Base-by-base conservation (phyloP, 2,329 filamentous ascomycete genomes). In the Colletotrichum liaoningense region DNA sequence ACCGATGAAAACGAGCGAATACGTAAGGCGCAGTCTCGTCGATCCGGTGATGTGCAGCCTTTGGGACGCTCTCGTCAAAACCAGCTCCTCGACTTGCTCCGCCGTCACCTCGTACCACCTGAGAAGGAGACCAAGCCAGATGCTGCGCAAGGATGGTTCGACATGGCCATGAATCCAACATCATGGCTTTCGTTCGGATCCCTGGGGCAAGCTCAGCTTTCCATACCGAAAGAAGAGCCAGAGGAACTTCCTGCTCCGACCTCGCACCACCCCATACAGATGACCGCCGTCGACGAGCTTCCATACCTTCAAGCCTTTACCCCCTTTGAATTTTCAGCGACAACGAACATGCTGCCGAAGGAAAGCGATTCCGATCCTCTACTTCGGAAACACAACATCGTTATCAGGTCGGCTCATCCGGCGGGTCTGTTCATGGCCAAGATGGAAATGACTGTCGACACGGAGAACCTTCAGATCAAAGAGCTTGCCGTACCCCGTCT, bases 221-320 rank as follows among this genome's bases (percentile, higher is more conserved):
- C 76, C 0, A 66, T 74, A 3, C 11, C 79, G 3, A 76, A 80
- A 12, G 79, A 82, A 12, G 78, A 49, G 3, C 4, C 19, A n/a
- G 42, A 84, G 4, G 77, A 84, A 3, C 78, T 83, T 5, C 80
- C 81, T 26, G 83, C 85, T 2, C 80, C 88, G 0, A 83, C 88
- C 8, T 93, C 92, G 1, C 93, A 95, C 78, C 88, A 90, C 64
- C 94, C 93, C 0, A 78, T 91, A 1, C 86, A 86, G 1, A 86
- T 95, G 83, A 86, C 89, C 1, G 86, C 93, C 1, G 84, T 87
- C 0, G 90, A 95, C 73, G 90, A 93, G 63, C 82, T 93, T 2
- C 90, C 92, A 0, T 95, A 93, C 75, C 86, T 95, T 0, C 89
- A 93, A 58, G 86, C 93, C 9, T 95, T 97, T 77, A 93, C 90